Percentiles rank a stretch among this genome's conserved stretches.
Evolutionary conservation across 2,329 filamentous ascomycete species (phyloP).

Genomic region (Botrytis medusae): DNA sequence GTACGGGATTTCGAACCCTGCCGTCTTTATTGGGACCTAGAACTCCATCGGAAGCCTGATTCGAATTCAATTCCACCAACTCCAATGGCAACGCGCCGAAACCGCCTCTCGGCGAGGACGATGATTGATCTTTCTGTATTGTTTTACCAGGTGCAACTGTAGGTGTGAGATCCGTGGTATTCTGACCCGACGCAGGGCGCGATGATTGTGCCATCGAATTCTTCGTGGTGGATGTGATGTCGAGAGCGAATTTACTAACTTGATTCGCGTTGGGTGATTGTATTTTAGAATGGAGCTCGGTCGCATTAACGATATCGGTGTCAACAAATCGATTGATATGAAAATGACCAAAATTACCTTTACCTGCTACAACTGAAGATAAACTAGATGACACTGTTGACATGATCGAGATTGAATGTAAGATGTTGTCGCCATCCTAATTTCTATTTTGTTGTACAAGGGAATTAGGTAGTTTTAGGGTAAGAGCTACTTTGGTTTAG

Average conservation of each 20-base stretch:
- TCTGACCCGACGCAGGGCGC: conserved; percentile 34
- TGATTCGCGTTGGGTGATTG: conserved; percentile 22
- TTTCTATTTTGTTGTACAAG: conserved; percentile 24
- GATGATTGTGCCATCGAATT: conserved; percentile 28
- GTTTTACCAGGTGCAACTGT: conserved; percentile 29
- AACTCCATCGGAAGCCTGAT: conserved; percentile 34
- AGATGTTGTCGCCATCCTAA: conserved; percentile 32
- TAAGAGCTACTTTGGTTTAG: conserved; percentile 4
- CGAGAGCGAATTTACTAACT: conserved; percentile 17
- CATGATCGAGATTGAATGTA: conserved; percentile 30
- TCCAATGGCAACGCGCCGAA: conserved; percentile 52
- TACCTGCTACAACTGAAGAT: conserved; percentile 28
- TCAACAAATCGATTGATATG: conserved; percentile 31
- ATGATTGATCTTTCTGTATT: conserved; percentile 28
- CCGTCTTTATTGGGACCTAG: conserved; percentile 47
- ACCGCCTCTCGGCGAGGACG: conserved; percentile 33
- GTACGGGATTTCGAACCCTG: conserved; percentile 57
- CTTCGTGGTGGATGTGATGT: conserved; percentile 10
- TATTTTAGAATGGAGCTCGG: conserved; percentile 24
- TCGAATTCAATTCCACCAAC: conserved; percentile 50
- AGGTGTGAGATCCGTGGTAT: conserved; percentile 25
- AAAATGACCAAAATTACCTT: conserved; percentile 24
- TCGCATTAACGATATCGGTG: conserved; percentile 22
- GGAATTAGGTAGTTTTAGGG: conserved; percentile 7
- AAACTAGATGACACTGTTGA: conserved; percentile 33